These are phyloP conservation scores for Vigna unguiculata DNA, from an alignment of 306 rosid genomes.

Conservation along the genomic window DNA sequence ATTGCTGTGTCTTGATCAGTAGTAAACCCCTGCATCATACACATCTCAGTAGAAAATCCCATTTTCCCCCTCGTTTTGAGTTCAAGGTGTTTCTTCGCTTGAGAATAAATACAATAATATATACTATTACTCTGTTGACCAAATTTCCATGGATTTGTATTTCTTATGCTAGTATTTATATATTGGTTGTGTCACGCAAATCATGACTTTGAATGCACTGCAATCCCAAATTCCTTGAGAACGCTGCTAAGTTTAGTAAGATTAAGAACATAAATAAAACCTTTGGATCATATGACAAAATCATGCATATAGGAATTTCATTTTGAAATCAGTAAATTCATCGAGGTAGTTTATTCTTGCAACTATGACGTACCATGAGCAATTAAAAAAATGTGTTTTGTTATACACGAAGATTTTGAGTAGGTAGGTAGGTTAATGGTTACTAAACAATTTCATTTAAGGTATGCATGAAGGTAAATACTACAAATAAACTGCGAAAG, in stretches of 20 bases:
- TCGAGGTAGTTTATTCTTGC: constrained; percentile 15
- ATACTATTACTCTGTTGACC: not conserved
- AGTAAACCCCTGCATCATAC: constrained; percentile 67
- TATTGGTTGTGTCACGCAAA: constrained; percentile 5
- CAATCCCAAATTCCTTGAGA: constrained; percentile 6
- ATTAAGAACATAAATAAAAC: not conserved
- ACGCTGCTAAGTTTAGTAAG: not conserved
- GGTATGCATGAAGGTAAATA: not conserved
- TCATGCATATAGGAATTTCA: not conserved
- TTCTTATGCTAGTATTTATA: not conserved
- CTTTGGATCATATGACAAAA: constrained; percentile 31
- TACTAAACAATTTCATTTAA: not conserved
- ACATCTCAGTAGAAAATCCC: constrained; percentile 42
- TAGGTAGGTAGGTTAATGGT: not conserved
- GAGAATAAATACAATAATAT: constrained; percentile 19
- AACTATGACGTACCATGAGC: not conserved
- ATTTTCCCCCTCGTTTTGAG: constrained; percentile 4
- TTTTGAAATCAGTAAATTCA: constrained; percentile 8
- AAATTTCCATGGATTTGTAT: not conserved
- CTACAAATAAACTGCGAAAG: not conserved
- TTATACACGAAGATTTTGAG: constrained; percentile 18
- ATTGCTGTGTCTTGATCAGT: constrained; percentile 87
- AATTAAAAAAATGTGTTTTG: constrained; percentile 2
- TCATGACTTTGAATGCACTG: not conserved
- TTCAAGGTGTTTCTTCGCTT: constrained; percentile 34